Percentiles rank a stretch among this genome's conserved stretches.
phyloP scores from a whole-genome alignment of 495 filamentous ascomycete species.

The Penicillium verhagenii region DNA sequence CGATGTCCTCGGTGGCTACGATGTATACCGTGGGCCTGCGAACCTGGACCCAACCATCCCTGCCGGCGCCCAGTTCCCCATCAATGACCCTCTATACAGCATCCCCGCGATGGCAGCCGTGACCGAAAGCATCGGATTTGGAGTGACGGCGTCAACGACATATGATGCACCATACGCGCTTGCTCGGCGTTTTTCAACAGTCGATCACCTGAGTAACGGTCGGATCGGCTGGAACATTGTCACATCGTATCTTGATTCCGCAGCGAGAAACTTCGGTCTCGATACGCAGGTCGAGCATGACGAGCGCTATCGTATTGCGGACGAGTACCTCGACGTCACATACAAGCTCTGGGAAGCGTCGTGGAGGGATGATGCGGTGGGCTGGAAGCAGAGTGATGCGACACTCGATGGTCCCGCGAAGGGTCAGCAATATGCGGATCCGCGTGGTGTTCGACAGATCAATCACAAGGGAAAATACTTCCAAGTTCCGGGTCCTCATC shows the following conservation, averaged over 20 bases:
- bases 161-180: slow-evolving; percentile 69
- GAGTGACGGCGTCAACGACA: slow-evolving; percentile 65
- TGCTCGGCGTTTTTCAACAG: slow-evolving; percentile 62
- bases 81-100: slow-evolving; percentile 52
- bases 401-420: slow-evolving; percentile 31
- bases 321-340: slow-evolving; percentile 66
- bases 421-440: slow-evolving; percentile 52
- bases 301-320: slow-evolving; percentile 63
- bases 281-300: slow-evolving; percentile 62
- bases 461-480: slow-evolving; percentile 67
- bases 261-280: slow-evolving; percentile 59
- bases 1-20: slow-evolving; percentile 57
- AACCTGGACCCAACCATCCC: slow-evolving; percentile 58
- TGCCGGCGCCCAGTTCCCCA: slow-evolving; percentile 65
- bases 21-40: slow-evolving; percentile 59
- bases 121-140: slow-evolving; percentile 63
- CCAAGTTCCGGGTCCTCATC: slow-evolving; percentile 62
- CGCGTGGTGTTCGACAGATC: slow-evolving; percentile 57
- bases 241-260: slow-evolving; percentile 63
- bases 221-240: slow-evolving; percentile 69
- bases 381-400: slow-evolving; percentile 12
- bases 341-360: slow-evolving; percentile 69
- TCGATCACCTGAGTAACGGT: slow-evolving; percentile 67
- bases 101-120: slow-evolving; percentile 45
- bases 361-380: slow-evolving; percentile 65